Conservation (phyloP, 805 yeast genomes). For the Teunomyces funiuensis region DNA sequence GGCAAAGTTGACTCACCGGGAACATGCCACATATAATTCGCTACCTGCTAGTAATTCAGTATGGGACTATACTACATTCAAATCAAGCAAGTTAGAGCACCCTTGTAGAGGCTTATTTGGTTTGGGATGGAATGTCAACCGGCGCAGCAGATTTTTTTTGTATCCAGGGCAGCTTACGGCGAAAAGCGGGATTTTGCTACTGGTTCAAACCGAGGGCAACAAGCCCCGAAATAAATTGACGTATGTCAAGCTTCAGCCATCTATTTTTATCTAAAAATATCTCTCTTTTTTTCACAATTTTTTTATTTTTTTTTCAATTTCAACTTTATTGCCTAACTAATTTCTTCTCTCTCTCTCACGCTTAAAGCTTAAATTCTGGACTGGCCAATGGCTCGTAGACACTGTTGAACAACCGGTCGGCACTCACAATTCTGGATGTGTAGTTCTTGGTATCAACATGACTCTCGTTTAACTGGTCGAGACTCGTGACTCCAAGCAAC, state of each 20-base stretch:
- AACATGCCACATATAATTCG: too few relatives aligned
- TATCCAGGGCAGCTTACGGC: not conserved
- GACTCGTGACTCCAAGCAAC: constrained; percentile 55
- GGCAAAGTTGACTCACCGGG: too few relatives aligned
- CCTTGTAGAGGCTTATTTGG: not conserved
- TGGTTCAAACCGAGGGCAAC: not conserved
- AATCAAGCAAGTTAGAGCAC: too few relatives aligned
- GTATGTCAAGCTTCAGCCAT: not conserved
- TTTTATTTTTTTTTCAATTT: not conserved
- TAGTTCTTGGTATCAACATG: constrained; percentile 30
- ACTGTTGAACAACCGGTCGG: constrained; percentile 52
- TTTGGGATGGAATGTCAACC: too few relatives aligned
- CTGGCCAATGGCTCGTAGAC: constrained; percentile 58
- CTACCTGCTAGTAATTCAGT: too few relatives aligned
- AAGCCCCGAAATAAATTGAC: not conserved
- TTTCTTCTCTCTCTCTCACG: not conserved
- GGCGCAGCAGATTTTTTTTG: too few relatives aligned
- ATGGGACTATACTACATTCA: too few relatives aligned
- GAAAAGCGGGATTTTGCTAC: not conserved
- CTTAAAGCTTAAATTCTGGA: constrained; percentile 27
- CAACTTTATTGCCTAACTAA: too few relatives aligned
- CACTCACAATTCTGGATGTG: constrained; percentile 41
- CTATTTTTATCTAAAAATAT: not conserved
- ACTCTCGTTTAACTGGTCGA: constrained; percentile 33
- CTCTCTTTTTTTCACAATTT: not conserved